These are phyloP conservation scores for Pythium biforme DNA, from an alignment of 352 stramenopile genomes.

Conservation along the genomic window DNA sequence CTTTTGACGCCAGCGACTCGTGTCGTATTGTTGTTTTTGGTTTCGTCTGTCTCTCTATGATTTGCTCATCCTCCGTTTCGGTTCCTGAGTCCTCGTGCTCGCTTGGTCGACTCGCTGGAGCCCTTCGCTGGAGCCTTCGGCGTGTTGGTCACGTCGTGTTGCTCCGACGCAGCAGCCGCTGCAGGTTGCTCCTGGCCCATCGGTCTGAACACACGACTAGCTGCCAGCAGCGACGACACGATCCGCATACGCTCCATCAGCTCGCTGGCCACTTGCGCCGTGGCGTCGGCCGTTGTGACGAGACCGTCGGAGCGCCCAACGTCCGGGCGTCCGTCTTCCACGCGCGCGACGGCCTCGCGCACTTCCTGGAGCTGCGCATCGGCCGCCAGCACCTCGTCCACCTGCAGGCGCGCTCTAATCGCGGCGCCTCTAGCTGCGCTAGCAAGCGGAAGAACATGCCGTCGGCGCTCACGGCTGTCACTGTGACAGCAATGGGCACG, in stretches of 20 bases:
- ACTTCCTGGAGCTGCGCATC: slow-evolving; percentile 16
- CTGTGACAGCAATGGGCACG: too few species aligned
- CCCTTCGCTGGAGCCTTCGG: too few species aligned
- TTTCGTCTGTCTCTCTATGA: too few species aligned
- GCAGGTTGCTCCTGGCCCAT: too few species aligned
- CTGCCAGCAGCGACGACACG: neutral
- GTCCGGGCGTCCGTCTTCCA: slow-evolving; percentile 3
- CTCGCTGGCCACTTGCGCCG: neutral
- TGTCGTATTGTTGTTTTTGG: too few species aligned
- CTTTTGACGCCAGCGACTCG: too few species aligned
- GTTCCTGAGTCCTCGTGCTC: too few species aligned
- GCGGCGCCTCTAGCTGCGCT: slow-evolving; percentile 8
- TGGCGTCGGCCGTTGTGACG: neutral
- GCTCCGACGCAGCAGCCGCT: too few species aligned
- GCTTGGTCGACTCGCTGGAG: too few species aligned
- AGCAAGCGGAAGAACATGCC: slow-evolving; percentile 15
- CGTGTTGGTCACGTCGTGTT: too few species aligned
- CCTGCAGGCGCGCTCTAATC: neutral
- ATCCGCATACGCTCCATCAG: neutral
- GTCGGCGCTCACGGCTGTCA: neutral
- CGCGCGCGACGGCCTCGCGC: slow-evolving; percentile 6
- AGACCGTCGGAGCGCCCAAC: neutral
- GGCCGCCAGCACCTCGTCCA: slow-evolving; percentile 1
- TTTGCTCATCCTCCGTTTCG: too few species aligned
- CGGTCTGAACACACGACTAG: neutral